phyloP scores from a whole-genome alignment of 1,139 yeast genomes.

The Wickerhamomyces sp. region DNA sequence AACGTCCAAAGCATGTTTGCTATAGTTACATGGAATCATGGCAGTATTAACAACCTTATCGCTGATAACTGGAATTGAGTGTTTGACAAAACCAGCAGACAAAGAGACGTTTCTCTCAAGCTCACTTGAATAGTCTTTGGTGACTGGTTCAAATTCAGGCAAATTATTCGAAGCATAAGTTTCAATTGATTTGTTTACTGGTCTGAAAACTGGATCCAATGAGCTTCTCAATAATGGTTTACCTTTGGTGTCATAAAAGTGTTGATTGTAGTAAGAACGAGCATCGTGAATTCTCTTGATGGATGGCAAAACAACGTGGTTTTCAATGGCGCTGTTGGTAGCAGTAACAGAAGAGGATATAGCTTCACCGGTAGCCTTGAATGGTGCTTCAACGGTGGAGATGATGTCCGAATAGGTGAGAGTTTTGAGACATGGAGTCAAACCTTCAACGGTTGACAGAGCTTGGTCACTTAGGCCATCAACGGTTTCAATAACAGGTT shows the following conservation, averaged over 20 bases:
- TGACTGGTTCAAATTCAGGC: slow-evolving; percentile 43
- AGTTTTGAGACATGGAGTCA: slow-evolving; percentile 29
- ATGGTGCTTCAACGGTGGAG: slow-evolving; percentile 26
- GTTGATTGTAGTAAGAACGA: slow-evolving; percentile 36
- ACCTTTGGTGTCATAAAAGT: slow-evolving; percentile 50
- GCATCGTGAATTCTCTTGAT: slow-evolving; percentile 34
- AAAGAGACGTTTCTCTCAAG: slow-evolving; percentile 43
- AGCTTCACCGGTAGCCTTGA: slow-evolving; percentile 20
- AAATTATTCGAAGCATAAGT: slow-evolving; percentile 37
- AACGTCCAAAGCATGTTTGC: slow-evolving; percentile 27
- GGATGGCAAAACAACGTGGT: slow-evolving; percentile 39
- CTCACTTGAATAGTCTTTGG: slow-evolving; percentile 47
- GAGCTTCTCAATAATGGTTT: slow-evolving; percentile 56
- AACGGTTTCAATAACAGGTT: slow-evolving; percentile 31
- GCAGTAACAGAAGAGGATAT: slow-evolving; percentile 26
- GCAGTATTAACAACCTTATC: slow-evolving; percentile 18
- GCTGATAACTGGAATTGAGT: slow-evolving; percentile 25
- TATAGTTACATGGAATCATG: slow-evolving; percentile 26
- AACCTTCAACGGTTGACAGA: slow-evolving; percentile 27
- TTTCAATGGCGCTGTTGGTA: slow-evolving; percentile 21
- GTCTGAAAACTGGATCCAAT: slow-evolving; percentile 58
- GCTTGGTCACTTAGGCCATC: slow-evolving; percentile 29
- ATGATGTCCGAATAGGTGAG: slow-evolving; percentile 27
- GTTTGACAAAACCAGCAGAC: slow-evolving; percentile 33
- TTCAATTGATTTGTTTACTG: slow-evolving; percentile 52